Evolutionary conservation across 306 rosid species (phyloP).

Genomic region (Vigna unguiculata): DNA sequence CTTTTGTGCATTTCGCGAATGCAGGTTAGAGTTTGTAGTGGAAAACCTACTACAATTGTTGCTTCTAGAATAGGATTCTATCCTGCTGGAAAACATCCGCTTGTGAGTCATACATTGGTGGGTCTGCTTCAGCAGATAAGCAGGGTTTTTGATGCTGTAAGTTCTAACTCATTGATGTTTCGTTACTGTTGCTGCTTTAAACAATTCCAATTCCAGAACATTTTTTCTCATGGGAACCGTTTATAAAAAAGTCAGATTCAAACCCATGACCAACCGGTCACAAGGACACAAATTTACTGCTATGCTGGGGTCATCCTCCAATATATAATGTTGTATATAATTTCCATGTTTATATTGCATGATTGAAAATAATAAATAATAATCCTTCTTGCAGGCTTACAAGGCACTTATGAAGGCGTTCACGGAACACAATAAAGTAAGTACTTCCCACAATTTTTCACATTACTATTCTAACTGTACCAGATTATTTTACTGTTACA

Average conservation of each 20-base stretch:
- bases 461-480: constrained; percentile 22
- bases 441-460: constrained; percentile 36
- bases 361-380: constrained; percentile 3
- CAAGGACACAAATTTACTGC: not conserved
- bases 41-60: constrained; percentile 88
- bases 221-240: not conserved
- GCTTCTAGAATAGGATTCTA: constrained; percentile 90
- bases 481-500: constrained; percentile 29
- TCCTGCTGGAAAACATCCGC: constrained; percentile 89
- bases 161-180: constrained; percentile 39
- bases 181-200: constrained; percentile 9
- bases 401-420: constrained; percentile 87
- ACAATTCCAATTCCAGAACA: not conserved
- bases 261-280: not conserved
- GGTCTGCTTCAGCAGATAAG: constrained; percentile 91
- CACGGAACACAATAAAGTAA: constrained; percentile 89
- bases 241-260: constrained; percentile 6
- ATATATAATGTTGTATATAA: not conserved
- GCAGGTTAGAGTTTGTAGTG: constrained; percentile 92
- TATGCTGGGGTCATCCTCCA: not conserved
- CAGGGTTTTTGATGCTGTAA: constrained; percentile 89
- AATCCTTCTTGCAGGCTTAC: constrained; percentile 75
- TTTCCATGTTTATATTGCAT: constrained; percentile 1
- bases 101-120: constrained; percentile 74
- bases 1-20: constrained; percentile 36